Base-by-base conservation (phyloP, 2,329 filamentous ascomycete species). In the Boeremia lycopersici region DNA sequence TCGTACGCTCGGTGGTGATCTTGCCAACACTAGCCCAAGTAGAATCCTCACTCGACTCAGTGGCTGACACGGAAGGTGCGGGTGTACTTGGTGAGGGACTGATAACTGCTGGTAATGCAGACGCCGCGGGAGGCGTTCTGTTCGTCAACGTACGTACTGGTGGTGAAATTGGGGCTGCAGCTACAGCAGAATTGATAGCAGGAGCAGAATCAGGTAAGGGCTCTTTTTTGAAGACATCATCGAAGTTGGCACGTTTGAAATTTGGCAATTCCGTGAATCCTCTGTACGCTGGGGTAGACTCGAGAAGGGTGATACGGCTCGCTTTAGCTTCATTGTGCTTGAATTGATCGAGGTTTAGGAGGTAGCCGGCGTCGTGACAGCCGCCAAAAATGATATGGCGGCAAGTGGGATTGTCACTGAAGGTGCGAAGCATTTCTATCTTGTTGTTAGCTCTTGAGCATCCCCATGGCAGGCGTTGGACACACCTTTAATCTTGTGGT, bases 311-410 rank as follows among this genome's bases (percentile, higher is more conserved):
- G 45, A 81, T 75, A 3, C 74, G 74, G 28, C 70, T 64, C 23
- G 74, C 69, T 36, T 71, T 72, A 33, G 55, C 49, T 28, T 65
- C 48, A 48, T 80, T 73, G 56, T 77, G 73, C 45, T 77, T 77
- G 66, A 79, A 79, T 11, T 75, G 71, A 45, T 79, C 78, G 43
- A 81, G 72, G 25, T 76, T 77, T 19, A 76, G 70, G 29, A 80
- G 70, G 54, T 77, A 80, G 29, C 78, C 78, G 38, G 77, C 76
- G 62, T 81, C 79, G 51, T 79, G 76, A 56, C 76, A 79, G 7
- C 77, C 78, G 17, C 76, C 78, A 56, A 81, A 81, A 59, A 80
- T 74, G 61, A 81, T 76, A 52, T 79, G 77, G 53, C 75, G 77
- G 67, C 77, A 79, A 35, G 79, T 78, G 13, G 75, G 68, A 51